Base-by-base conservation (phyloP, 768 basidiomycete species). In the Tubosaeta brunneosetosa region DNA sequence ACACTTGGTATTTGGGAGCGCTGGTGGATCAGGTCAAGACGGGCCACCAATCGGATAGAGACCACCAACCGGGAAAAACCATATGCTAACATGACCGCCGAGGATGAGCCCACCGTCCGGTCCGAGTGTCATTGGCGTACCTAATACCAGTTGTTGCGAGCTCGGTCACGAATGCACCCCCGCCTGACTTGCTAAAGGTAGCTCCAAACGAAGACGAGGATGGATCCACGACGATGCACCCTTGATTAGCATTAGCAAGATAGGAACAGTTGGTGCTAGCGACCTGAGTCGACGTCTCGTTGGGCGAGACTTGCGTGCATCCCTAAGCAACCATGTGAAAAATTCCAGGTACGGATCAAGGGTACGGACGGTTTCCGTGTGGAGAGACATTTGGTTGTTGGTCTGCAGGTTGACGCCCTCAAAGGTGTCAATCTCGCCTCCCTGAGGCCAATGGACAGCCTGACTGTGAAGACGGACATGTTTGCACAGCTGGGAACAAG, bases 91-190 rank as follows among this genome's bases (percentile, higher is more conserved):
- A 6, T 7, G 25, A 40, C 13, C 19, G 38, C 44, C 34, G 52
- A 27, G 26, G 29, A 19, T 16, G 4, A 38, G 27, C 16, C 29
- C 27, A 36, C 8, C 29, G 19, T 13, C 27, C 32, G 29, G 32
- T 34, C 14, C 47, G 51, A 41, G 26, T 4, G 17, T 40, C 16
- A 32, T 19, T 13, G 9, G 71, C 82, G 57, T 61, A 85, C 84
- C 80, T 83, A 31, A 90, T 81, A 10, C 84, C 86, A 37, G 69
- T 73, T 22, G 74, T 66, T 1, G 86, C 84, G 53, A 84, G 82
- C 64, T 90, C 86, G 1, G 88, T 86, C 17, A 88, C 82, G 56
- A 79, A 91, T 11, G 88, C 77, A 13, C 91, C 91, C 27, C 91
- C 90, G 9, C 82, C 80, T 2, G 74, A 77, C 4, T 70, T 67